phyloP scores from a whole-genome alignment of 352 stramenopile genomes.

The Pythium guiyangense region DNA sequence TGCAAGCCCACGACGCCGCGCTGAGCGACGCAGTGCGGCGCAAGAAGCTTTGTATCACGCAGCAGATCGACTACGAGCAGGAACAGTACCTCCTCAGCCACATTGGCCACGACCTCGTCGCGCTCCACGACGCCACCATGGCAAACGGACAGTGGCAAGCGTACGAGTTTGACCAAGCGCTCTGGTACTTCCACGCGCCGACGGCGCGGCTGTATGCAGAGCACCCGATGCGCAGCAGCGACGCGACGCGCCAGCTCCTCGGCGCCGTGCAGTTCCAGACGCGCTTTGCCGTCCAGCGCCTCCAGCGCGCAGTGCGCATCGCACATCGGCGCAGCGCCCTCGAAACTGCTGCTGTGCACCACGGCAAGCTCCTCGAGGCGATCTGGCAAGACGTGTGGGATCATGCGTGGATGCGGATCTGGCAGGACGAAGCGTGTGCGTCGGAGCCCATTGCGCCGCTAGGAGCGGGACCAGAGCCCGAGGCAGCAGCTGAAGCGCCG shows the following conservation, averaged over 20 bases:
- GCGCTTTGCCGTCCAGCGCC: conserved; percentile 25
- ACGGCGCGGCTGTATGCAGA: conserved; percentile 33
- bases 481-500: not conserved
- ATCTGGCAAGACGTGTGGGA: conserved; percentile 16
- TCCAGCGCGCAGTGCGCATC: conserved; percentile 29
- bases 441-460: not conserved
- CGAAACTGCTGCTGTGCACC: conserved; percentile 6
- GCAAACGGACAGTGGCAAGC: conserved; percentile 46
- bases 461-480: not conserved
- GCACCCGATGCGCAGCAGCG: conserved; percentile 51
- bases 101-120: conserved; percentile 33
- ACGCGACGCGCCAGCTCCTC: conserved; percentile 38
- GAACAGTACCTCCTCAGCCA: conserved; percentile 49
- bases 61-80: conserved; percentile 57
- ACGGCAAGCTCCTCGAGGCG: conserved; percentile 13
- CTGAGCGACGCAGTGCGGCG: conserved; percentile 23
- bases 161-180: conserved; percentile 52
- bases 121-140: conserved; percentile 46
- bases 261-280: conserved; percentile 30
- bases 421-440: conserved; percentile 4
- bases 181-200: conserved; percentile 57
- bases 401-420: conserved; percentile 12
- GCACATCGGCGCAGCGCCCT: conserved; percentile 13
- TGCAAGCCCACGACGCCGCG: conserved; percentile 32
- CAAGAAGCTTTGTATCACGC: conserved; percentile 55